phyloP scores from a whole-genome alignment of 352 stramenopile species.

The Phytophthora litchii region DNA sequence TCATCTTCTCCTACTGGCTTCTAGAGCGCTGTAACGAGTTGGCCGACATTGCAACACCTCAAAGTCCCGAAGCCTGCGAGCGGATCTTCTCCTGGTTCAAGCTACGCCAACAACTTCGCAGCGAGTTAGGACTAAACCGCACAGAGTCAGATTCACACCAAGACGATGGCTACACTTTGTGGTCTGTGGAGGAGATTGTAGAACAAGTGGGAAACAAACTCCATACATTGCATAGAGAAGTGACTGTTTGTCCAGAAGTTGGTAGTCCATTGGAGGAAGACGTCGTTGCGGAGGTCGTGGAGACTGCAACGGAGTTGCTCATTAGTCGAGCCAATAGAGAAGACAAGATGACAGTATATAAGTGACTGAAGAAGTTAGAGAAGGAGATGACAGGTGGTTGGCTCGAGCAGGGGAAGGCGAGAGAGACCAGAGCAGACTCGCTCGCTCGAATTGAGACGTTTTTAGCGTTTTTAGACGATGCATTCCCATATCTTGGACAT shows the following conservation, averaged over 20 bases:
- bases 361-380: constrained; percentile 37
- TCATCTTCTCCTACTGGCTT: constrained; percentile 55
- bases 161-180: not conserved
- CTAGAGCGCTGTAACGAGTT: constrained; percentile 44
- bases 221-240: constrained; percentile 19
- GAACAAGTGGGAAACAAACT: constrained; percentile 30
- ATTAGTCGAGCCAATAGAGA: constrained; percentile 39
- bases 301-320: constrained; percentile 60
- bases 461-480: constrained; percentile 40
- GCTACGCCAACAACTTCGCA: constrained; percentile 42
- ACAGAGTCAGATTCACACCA: not conserved
- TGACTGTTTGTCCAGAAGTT: constrained; percentile 8
- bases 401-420: constrained; percentile 22
- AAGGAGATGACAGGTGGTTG: constrained; percentile 12
- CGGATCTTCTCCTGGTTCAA: constrained; percentile 36
- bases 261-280: constrained; percentile 31
- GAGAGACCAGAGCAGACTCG: constrained; percentile 15
- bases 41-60: constrained; percentile 31
- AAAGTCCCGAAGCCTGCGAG: constrained; percentile 9
- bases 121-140: constrained; percentile 27
- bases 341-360: constrained; percentile 28
- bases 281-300: constrained; percentile 46
- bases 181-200: constrained; percentile 11
- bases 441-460: constrained; percentile 35
- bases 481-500: not conserved